Evolutionary conservation across 2,329 filamentous ascomycete genomes (phyloP), one percentile per base, ranked within the genome.

Genomic region (Dactylellina sp.): DNA sequence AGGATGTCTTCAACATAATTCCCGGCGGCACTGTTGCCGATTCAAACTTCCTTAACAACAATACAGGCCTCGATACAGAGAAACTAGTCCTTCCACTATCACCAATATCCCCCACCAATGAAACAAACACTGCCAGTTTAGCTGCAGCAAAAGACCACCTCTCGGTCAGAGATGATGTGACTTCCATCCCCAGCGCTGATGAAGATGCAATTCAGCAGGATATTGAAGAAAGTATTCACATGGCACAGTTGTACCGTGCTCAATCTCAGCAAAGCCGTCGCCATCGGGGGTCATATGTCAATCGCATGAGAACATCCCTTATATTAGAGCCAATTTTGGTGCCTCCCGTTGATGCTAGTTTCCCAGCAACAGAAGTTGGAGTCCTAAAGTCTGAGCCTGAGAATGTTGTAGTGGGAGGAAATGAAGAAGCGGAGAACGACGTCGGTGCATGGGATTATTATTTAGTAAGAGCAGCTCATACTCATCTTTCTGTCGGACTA

Each of bases 181-280:
- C 2, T 24, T 20, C 7, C 28, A 3, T 14, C 28, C 3, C 9
- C 47, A 24, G 46, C 24, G 9, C n/a, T 24, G 24, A 44, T 32
- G 25, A 7, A 1, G 25, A n/a, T 11, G n/a, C 37, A 3, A 44
- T 64, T 16, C 60, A 64, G 24, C 47, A 25, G 25, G 49, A 55
- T 24, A 64, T 64, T 16, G 60, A 56, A 14, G 49, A 64, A 11
- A 44, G 2, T 39, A 7, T 64, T 14, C 9, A 47, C n/a, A 7
- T 22, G 16, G 11, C n/a, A 42, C 14, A 24, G 44, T 18, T 35
- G n/a, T 12, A 5, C 7, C 20, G 46, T 9, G 9, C 35, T 14
- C 40, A 16, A 7, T 18, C 49, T 37, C 16, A 53, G 32, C 28
- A 32, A 37, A 6, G 7, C 7, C 16, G 24, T 35, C 46, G 47